Evolutionary conservation across 75 land plant genomes (phyloP), one percentile per base, ranked within the genome.

Genomic region (Selaginella tamariscina): DNA sequence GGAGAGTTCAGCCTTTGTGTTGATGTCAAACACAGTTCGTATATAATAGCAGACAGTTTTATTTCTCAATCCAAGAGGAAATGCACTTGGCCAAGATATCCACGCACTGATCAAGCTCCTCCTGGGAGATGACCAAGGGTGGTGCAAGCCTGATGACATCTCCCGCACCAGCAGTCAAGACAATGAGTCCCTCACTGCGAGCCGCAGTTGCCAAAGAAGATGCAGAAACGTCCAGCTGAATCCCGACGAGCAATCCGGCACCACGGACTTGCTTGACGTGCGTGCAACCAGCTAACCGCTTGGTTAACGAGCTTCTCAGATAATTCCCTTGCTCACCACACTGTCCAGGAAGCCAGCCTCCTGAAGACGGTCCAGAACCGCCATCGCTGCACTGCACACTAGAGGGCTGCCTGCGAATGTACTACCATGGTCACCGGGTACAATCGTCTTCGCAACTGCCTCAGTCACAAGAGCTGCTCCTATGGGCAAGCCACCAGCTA

Each of bases 331-430:
- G 32, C 56, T 49, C n/a, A 80, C 72, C 26, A 91, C 97, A 68
- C 77, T 79, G 30, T 79, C 72, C 67, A 91, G 56, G 74, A 91
- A 91, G 1, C 79, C 75, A 30, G 88, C 82, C 2, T 83, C 55
- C 56, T 80, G 80, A 63, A 91, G 84, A 56, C 76, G 87, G 30
- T 91, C 79, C 68, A 91, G 66, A 1, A 88, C 86, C 26, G 89
- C 80, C 24, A 85, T 66, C 5, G 93, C 93, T 60, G 89, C 86
- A 59, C 70, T 72, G 54, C 97, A 91, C 0, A 88, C 84, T 29
- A 91, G 81, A 24, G 97, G 97, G 1, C 82, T 71, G 22, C 97
- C 97, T 2, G 97, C 93, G 73, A 91, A 91, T 21, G 97, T 91
- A 72, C 89, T 91, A 2, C 97, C 97, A 72, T 91, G 97, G 65